Evolutionary conservation across 2,329 filamentous ascomycete species (phyloP).

Genomic region (Fusarium stilboides): DNA sequence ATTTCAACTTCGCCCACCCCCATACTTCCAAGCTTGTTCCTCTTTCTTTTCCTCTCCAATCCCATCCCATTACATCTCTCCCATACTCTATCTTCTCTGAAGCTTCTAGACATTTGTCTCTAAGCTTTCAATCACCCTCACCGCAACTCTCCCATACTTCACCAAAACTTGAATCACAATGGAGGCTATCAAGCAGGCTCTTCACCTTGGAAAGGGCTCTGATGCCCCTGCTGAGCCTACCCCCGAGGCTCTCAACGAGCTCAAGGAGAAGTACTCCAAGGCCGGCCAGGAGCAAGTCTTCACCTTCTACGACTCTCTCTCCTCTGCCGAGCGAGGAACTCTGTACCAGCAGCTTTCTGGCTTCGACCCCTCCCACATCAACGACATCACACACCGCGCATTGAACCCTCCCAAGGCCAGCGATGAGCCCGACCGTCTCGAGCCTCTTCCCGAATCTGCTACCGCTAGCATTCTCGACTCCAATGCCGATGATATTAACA

Average conservation of each 20-base stretch:
- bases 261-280: conserved; percentile 82
- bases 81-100: conserved; percentile 12
- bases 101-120: conserved; percentile 12
- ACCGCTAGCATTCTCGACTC: conserved; percentile 95
- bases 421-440: conserved; percentile 72
- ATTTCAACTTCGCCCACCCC: conserved; percentile 35
- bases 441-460: conserved; percentile 89
- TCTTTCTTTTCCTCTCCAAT: conserved; percentile 31
- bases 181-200: conserved; percentile 61
- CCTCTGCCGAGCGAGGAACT: conserved; percentile 78
- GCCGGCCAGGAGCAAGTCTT: conserved; percentile 86
- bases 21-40: conserved; percentile 21
- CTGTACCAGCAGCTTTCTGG: conserved; percentile 86
- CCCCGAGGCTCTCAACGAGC: conserved; percentile 74
- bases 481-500: conserved; percentile 80
- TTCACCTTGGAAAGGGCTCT: conserved; percentile 55
- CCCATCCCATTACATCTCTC: conserved; percentile 22
- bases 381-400: conserved; percentile 85
- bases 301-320: conserved; percentile 85
- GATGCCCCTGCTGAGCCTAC: conserved; percentile 67
- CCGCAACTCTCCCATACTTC: conserved; percentile 35
- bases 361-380: conserved; percentile 90
- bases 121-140: conserved; percentile 26
- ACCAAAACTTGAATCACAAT: conserved; percentile 52
- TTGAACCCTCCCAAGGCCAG: conserved; percentile 81